A percentile compares a stretch with the other conserved stretches of the same genome.
These are phyloP conservation scores for Ophiostoma novo-ulmi DNA, from an alignment of 2,329 filamentous ascomycete species.

Conservation along the genomic window DNA sequence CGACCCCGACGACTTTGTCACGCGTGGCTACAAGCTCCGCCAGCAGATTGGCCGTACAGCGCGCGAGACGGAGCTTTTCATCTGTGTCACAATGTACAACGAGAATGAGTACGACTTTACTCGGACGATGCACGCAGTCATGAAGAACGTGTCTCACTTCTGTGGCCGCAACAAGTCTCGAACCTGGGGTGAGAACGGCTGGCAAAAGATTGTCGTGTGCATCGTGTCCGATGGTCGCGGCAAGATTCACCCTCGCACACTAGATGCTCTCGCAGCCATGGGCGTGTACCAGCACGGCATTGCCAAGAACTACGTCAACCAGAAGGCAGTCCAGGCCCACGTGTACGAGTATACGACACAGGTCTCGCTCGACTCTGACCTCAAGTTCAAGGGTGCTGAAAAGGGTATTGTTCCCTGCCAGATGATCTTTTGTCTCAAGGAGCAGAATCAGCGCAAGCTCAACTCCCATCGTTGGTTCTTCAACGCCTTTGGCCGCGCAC, in stretches of 20 bases:
- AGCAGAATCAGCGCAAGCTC: conserved; percentile 95
- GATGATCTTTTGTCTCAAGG: conserved; percentile 97
- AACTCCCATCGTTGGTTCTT: conserved; percentile 99
- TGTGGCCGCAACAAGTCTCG: conserved; percentile 86
- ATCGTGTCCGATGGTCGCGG: conserved; percentile 91
- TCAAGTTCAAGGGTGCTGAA: conserved; percentile 98
- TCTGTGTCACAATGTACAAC: conserved; percentile 98
- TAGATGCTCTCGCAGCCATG: conserved; percentile 93
- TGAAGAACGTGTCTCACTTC: conserved; percentile 97
- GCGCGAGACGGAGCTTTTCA: conserved; percentile 89
- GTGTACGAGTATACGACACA: conserved; percentile 99
- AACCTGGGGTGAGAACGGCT: conserved; percentile 94
- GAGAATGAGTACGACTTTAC: conserved; percentile 97
- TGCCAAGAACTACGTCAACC: conserved; percentile 96
- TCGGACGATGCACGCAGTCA: conserved; percentile 95
- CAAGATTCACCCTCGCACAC: conserved; percentile 82
- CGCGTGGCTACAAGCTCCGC: conserved; percentile 86
- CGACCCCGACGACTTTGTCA: conserved; percentile 82
- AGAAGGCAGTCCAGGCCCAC: conserved; percentile 89
- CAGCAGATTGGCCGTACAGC: conserved; percentile 90
- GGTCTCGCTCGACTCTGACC: conserved; percentile 87
- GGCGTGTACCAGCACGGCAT: conserved; percentile 98
- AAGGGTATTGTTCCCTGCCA: conserved; percentile 98
- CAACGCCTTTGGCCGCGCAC: conserved; percentile 87
- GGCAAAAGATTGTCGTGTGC: conserved; percentile 99